Evolutionary conservation across 805 yeast genomes (phyloP), one percentile per base, ranked within the genome.

Genomic region (Lipomyces lipofer): DNA sequence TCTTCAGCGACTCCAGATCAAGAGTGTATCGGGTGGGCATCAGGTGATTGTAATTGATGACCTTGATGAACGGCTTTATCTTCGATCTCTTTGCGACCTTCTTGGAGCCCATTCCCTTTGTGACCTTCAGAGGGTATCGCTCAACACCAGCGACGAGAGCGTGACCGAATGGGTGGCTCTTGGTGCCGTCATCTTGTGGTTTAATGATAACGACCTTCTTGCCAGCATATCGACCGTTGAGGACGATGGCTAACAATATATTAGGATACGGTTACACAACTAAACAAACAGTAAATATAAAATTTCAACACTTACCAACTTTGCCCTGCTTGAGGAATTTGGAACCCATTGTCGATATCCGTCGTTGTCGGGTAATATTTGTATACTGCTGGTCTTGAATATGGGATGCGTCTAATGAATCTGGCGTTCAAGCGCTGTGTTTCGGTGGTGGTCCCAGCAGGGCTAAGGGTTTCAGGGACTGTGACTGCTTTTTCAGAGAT

Each of bases 221-320:
- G 84, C 99, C 99, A 77, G 99, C 99, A 88, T 84, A 92, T 83
- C 99, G 94, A 75, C 99, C 99, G 79, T 98, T 92, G 79, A 91
- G 96, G 78, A 94, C 91, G 81, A 94, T 91, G 82, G 98, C 95
- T 87, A 44, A 28, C 8, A 35, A 21, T 15, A 28, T 9, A 22
- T n/a, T 17, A 30, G 35, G 2, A 22, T 5, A 7, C 12, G 27
- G n/a, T 15, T 21, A 21, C 17, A 32, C 6, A 21, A 5, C 17
- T 21, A 29, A 1, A 3, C 30, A 8, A 46, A 8, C 10, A 8
- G 27, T 17, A 29, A 9, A 4, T 13, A 21, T n/a, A 27, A 4
- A 22, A 35, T 15, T 33, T 27, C 13, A 35, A 52, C 80, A 85
- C 94, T 77, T 85, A 86, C 92, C 97, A 86, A 92, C 98, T 87